Base-by-base conservation (phyloP, 371 early-diverging fungal genomes). In the Thermomucor indicae-seudaticae region DNA sequence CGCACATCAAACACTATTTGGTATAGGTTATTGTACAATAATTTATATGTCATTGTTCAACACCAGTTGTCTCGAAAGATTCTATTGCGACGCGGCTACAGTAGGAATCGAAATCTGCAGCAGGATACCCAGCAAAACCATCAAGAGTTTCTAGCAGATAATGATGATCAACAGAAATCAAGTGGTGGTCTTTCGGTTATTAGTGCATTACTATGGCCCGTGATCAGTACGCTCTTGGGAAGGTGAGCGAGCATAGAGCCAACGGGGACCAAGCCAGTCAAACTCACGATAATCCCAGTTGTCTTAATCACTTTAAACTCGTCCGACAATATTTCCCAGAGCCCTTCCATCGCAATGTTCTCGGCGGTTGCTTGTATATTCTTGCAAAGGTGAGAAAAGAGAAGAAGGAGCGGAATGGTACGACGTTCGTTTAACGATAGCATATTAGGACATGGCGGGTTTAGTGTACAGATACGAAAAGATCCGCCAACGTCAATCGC, bases 301-400 rank as follows among this genome's bases (percentile, higher is more conserved):
- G 77, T 30, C 51, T 80, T 8, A 64, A 63, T 27, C 65, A 68
- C 28, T 62, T 75, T 38, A 55, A 72, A 23, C 68, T 68, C 46
- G 51, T 81, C 4, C 48, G 67, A 51, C 60, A 67, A 7, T 50
- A 70, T 20, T 67, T 83, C 43, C 80, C 79, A 0, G 75, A 78
- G 17, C 71, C 75, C 25, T 80, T 81, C 51, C 78, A 80, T 42
- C 66, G 84, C 20, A 80, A 74, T 53, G 47, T 83, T 6, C 40
- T 80, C 3, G 80, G 84, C 35, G 84, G 81, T 0, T 81, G 81
- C 47, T 30, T 83, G 11, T 81, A 81, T 63, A 67, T 83, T 2
- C 64, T 83, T 0, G 58, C 62, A 14, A 83, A 81, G 62, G n/a
- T n/a, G n/a, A n/a, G n/a, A n/a, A n/a, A 61, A 53, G 28, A 28